phyloP scores from a whole-genome alignment of 2,329 filamentous ascomycete species.

The Clonostachys rhizophaga region DNA sequence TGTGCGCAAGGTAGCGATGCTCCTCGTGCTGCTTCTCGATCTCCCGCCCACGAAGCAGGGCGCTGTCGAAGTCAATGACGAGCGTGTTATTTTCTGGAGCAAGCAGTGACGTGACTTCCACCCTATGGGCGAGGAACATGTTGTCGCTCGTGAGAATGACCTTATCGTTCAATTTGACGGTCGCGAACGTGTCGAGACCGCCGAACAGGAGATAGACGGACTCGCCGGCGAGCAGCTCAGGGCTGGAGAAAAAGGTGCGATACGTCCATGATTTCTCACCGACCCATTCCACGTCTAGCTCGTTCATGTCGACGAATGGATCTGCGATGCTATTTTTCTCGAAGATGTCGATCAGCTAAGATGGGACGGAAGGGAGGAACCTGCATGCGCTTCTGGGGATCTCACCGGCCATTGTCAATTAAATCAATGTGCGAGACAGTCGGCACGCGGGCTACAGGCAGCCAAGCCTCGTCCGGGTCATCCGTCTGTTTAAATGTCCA shows the following conservation, averaged over 20 bases:
- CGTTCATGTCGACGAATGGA: constrained; percentile 55
- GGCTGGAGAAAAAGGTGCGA: constrained; percentile 25
- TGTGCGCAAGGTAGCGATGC: constrained; percentile 46
- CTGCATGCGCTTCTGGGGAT: too few species aligned
- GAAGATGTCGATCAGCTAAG: too few species aligned
- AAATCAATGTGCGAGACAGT: too few species aligned
- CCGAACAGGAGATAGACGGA: constrained; percentile 36
- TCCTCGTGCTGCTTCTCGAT: constrained; percentile 42
- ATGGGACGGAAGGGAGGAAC: too few species aligned
- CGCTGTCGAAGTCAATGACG: constrained; percentile 49
- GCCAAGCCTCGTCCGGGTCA: too few species aligned
- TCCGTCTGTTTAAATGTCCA: too few species aligned
- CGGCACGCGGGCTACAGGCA: too few species aligned
- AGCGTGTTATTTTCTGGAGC: constrained; percentile 33
- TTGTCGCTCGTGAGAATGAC: constrained; percentile 42
- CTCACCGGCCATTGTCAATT: too few species aligned
- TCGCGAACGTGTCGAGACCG: constrained; percentile 52
- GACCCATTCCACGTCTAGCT: constrained; percentile 52
- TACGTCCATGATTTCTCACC: constrained; percentile 56
- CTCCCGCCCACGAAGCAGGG: constrained; percentile 39
- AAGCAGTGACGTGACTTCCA: constrained; percentile 31
- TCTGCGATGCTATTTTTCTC: constrained; percentile 31
- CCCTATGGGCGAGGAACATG: constrained; percentile 47
- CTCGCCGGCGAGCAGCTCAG: constrained; percentile 1
- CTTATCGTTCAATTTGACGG: constrained; percentile 40